Percentiles rank a stretch among this genome's conserved stretches.
Conservation (phyloP, 164 flowering plant genomes). For the Macadamia tetraphylla region DNA sequence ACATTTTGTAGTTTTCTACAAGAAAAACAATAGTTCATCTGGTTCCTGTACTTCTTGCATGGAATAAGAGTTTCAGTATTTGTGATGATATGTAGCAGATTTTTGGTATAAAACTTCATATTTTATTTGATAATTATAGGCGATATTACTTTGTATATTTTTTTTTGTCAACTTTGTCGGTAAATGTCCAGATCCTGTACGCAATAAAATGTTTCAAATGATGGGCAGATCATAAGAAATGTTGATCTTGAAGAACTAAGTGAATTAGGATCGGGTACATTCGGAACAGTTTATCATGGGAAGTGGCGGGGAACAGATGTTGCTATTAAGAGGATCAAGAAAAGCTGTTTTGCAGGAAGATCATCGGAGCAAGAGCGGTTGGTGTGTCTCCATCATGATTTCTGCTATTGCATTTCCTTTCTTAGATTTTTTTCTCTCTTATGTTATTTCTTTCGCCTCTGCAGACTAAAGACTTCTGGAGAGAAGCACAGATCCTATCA, state of each 20-base stretch:
- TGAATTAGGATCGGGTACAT: constrained; percentile 88
- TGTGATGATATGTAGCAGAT: neutral
- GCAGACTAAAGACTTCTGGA: constrained; percentile 82
- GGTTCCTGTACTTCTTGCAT: no score
- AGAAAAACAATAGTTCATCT: no score
- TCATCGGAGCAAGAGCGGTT: constrained; percentile 81
- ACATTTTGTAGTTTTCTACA: no score
- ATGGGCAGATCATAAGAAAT: constrained; percentile 70
- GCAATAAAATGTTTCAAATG: constrained; percentile 22
- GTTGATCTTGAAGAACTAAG: constrained; percentile 85
- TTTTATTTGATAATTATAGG: constrained; percentile 2
- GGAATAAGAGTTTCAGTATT: neutral
- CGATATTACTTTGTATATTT: neutral
- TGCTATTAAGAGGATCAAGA: constrained; percentile 85
- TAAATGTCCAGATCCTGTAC: constrained; percentile 2
- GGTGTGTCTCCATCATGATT: constrained; percentile 34
- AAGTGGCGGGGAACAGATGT: constrained; percentile 93
- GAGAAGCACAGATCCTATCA: constrained; percentile 76
- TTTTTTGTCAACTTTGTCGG: neutral
- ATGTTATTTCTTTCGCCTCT: neutral
- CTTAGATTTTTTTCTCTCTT: neutral
- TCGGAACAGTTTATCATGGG: constrained; percentile 91
- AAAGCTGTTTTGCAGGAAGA: constrained; percentile 78
- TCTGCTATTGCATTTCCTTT: neutral
- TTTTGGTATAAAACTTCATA: neutral